Evolutionary conservation across 495 filamentous ascomycete species (phyloP).

Genomic region (Neurospora discreta): DNA sequence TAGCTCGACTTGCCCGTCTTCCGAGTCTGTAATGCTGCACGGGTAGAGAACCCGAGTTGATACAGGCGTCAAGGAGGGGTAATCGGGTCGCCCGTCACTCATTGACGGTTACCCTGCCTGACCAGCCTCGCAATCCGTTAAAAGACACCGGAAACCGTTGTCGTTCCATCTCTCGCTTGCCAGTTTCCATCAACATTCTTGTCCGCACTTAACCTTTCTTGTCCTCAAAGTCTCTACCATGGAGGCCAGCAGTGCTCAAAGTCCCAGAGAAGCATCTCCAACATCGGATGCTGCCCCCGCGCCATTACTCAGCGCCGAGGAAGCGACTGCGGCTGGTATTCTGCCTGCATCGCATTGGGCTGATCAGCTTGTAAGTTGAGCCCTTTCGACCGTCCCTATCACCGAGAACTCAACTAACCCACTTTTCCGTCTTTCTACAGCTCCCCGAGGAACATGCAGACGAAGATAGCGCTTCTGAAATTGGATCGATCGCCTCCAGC

Average conservation of each 20-base stretch:
- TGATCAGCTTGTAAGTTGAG: neutral
- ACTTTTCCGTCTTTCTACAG: neutral
- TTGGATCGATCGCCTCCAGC: neutral
- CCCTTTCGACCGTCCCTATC: neutral
- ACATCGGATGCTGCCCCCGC: neutral
- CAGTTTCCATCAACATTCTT: neutral
- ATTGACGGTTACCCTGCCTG: no score
- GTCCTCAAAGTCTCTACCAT: neutral
- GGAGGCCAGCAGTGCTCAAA: neutral
- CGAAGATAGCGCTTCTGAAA: neutral
- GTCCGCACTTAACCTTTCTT: neutral
- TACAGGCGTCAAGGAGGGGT: neutral
- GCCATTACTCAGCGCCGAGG: neutral
- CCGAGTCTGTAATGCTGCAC: neutral
- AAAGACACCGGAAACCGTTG: no score
- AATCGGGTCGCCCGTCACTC: no score
- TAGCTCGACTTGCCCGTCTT: neutral
- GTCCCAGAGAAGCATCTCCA: neutral
- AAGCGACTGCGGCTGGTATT: neutral
- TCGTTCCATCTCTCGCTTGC: no score
- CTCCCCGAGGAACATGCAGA: neutral
- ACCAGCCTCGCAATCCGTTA: no score
- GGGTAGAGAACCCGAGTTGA: neutral
- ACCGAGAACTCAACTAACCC: neutral
- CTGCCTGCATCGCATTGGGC: conserved; percentile 1